Percentiles rank a stretch among this genome's conserved stretches.
Conservation (phyloP, 306 rosid species). For the Dalbergia cultrata region DNA sequence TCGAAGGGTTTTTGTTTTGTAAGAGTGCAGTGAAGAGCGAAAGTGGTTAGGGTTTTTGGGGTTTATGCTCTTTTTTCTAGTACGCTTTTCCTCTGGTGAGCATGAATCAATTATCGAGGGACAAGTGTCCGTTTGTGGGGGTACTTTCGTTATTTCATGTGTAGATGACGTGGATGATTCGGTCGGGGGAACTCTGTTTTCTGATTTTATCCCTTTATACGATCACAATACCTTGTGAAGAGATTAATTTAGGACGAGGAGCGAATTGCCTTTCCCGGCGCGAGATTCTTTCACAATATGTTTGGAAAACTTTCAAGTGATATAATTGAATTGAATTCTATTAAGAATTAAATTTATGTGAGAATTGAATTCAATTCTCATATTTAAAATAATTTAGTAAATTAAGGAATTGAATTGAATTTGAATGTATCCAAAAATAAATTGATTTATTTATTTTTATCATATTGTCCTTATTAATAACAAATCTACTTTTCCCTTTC, state of each 20-base stretch:
- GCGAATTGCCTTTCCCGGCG: constrained; percentile 4
- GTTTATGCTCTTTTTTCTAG: constrained; percentile 26
- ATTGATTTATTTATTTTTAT: too few species aligned
- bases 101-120: background rate
- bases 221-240: background rate
- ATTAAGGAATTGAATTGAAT: too few species aligned
- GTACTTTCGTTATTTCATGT: background rate
- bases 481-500: too few species aligned
- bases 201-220: background rate
- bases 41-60: constrained; percentile 64
- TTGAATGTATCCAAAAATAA: too few species aligned
- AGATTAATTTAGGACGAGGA: background rate
- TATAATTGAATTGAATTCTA: too few species aligned
- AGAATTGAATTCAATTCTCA: too few species aligned
- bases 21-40: background rate
- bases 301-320: too few species aligned
- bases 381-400: too few species aligned
- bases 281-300: background rate
- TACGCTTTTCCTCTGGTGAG: background rate
- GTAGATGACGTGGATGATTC: background rate
- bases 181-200: background rate
- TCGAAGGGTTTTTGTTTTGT: too few species aligned
- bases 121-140: constrained; percentile 15
- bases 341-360: too few species aligned
- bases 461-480: too few species aligned